A percentile compares a stretch with the other conserved stretches of the same genome.
Conservation (phyloP, 2,329 filamentous ascomycete genomes). For the Venturia pyrina region DNA sequence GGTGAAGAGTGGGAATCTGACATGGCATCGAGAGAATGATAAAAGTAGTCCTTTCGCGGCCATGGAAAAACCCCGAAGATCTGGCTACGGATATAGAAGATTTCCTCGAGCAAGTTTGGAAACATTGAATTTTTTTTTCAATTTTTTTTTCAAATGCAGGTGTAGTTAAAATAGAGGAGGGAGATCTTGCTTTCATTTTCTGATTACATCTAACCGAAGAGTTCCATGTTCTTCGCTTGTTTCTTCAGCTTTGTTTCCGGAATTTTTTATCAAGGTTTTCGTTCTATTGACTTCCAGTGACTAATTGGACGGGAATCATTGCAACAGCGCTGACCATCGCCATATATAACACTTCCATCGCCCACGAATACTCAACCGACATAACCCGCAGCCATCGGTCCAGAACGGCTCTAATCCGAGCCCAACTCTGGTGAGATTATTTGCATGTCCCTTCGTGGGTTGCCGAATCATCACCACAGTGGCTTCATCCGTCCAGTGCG, state of each 20-base stretch:
- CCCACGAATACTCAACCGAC: slow-evolving; percentile 2
- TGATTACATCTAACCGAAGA: too few species aligned
- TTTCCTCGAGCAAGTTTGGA: slow-evolving; percentile 29
- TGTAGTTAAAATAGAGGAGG: too few species aligned
- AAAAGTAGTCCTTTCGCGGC: slow-evolving; percentile 45
- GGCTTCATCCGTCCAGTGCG: too few species aligned
- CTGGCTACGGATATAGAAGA: slow-evolving; percentile 36
- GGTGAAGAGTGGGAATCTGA: slow-evolving; percentile 21
- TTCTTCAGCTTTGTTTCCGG: too few species aligned
- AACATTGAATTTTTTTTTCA: neutral
- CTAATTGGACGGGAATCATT: neutral
- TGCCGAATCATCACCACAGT: neutral
- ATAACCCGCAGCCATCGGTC: slow-evolving; percentile 5
- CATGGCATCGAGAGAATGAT: neutral
- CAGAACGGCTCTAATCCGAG: neutral
- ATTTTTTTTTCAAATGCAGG: neutral
- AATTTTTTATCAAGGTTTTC: too few species aligned
- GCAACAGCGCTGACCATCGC: neutral
- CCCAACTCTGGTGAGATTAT: slow-evolving; percentile 4
- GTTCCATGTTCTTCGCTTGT: too few species aligned
- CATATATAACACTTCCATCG: neutral
- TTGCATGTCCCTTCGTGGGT: neutral
- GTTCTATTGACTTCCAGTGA: neutral
- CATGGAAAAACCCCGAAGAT: slow-evolving; percentile 33
- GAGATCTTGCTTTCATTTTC: too few species aligned